These are phyloP conservation scores for Senecio squalidus DNA, from an alignment of 140 eudicot genomes.

Conservation along the genomic window DNA sequence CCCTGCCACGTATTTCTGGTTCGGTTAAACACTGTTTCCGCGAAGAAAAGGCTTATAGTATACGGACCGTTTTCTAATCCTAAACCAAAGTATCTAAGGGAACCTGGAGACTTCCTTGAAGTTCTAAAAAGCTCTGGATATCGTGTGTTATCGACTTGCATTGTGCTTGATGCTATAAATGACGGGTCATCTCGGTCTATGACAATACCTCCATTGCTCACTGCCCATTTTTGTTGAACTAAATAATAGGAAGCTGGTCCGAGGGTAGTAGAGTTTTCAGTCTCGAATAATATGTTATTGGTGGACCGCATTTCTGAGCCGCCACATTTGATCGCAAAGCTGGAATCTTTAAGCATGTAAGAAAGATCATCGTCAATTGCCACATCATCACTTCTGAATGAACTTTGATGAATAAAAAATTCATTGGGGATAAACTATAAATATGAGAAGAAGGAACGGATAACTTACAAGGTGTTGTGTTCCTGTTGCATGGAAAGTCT, in stretches of 20 bases:
- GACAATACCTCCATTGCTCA: constrained; percentile 38
- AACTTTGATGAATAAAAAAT: constrained; percentile 5
- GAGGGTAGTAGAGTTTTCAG: constrained; percentile 32
- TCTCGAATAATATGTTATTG: constrained; percentile 29
- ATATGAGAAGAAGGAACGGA: not conserved
- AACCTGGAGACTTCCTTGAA: constrained; percentile 41
- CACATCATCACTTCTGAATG: constrained; percentile 17
- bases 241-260: constrained; percentile 38
- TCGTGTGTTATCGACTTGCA: constrained; percentile 22
- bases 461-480: constrained; percentile 36
- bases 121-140: constrained; percentile 39
- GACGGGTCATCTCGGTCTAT: constrained; percentile 31
- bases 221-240: constrained; percentile 33
- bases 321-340: constrained; percentile 49
- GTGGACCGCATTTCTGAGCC: constrained; percentile 34
- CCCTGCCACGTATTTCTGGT: constrained; percentile 28
- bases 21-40: constrained; percentile 35
- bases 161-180: constrained; percentile 30
- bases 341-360: constrained; percentile 29
- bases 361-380: constrained; percentile 20
- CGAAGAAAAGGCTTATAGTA: constrained; percentile 34
- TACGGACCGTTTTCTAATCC: constrained; percentile 39
- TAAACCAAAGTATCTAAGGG: constrained; percentile 51
- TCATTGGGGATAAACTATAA: not conserved
- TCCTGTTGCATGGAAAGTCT: constrained; percentile 42